Evolutionary conservation across 2,329 filamentous ascomycete species (phyloP).

Genomic region (Microdochium paspali): DNA sequence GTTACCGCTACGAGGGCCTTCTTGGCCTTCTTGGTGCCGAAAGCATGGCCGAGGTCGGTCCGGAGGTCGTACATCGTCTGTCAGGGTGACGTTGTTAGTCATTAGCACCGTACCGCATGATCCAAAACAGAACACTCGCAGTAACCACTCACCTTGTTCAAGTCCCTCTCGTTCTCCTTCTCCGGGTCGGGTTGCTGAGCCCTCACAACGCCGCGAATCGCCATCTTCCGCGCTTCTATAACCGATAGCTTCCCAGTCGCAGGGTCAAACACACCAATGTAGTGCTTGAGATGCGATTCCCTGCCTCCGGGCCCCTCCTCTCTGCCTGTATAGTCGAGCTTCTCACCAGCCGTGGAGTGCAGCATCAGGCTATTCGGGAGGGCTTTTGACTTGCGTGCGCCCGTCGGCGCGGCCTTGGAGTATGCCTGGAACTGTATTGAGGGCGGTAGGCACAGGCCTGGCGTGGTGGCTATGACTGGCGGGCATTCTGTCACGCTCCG

Average conservation of each 20-base stretch:
- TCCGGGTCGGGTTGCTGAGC: slow-evolving; percentile 41
- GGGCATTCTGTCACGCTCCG: slow-evolving; percentile 35
- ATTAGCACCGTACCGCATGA: background rate
- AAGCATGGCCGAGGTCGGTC: slow-evolving; percentile 64
- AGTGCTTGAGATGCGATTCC: slow-evolving; percentile 47
- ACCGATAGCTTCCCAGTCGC: slow-evolving; percentile 49
- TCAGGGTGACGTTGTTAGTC: background rate
- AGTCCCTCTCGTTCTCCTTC: slow-evolving; percentile 26
- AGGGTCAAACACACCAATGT: slow-evolving; percentile 55
- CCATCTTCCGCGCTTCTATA: slow-evolving; percentile 55
- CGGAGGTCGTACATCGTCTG: slow-evolving; percentile 52
- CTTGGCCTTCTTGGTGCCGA: slow-evolving; percentile 79
- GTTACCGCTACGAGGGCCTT: slow-evolving; percentile 53
- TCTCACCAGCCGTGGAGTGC: slow-evolving; percentile 46
- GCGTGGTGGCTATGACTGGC: slow-evolving; percentile 39
- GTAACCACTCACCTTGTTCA: slow-evolving; percentile 23
- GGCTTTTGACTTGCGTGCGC: slow-evolving; percentile 31
- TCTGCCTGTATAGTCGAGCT: slow-evolving; percentile 49
- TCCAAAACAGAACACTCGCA: slow-evolving; percentile 10
- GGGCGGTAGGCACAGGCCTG: slow-evolving; percentile 26
- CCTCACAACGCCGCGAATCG: slow-evolving; percentile 46
- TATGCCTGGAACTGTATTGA: slow-evolving; percentile 38
- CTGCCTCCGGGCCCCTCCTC: slow-evolving; percentile 34
- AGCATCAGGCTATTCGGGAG: slow-evolving; percentile 40
- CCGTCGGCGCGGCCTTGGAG: slow-evolving; percentile 23